These are phyloP conservation scores for Nitzschia sp. DNA, from an alignment of 108 stramenopile species.

Conservation along the genomic window DNA sequence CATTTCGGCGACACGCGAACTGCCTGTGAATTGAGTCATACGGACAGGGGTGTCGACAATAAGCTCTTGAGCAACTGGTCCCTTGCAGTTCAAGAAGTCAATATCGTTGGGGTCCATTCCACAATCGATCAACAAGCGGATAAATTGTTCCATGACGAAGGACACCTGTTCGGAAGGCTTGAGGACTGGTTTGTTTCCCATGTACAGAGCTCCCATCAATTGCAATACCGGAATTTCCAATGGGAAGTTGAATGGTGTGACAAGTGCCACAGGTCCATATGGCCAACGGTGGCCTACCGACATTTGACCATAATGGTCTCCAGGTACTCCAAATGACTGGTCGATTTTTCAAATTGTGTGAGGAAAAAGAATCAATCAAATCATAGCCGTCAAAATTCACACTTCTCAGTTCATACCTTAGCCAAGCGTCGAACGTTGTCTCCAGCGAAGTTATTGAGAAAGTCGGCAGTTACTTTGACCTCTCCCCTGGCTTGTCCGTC, in stretches of 20 bases:
- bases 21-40: conserved; percentile 96
- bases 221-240: conserved; percentile 95
- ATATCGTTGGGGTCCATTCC: conserved; percentile 89
- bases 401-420: conserved; percentile 19
- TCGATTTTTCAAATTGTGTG: neutral
- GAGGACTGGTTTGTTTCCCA: conserved; percentile 96
- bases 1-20: conserved; percentile 81
- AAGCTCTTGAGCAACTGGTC: conserved; percentile 83
- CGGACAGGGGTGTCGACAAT: conserved; percentile 80
- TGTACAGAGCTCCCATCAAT: conserved; percentile 95
- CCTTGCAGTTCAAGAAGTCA: conserved; percentile 91
- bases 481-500: conserved; percentile 91
- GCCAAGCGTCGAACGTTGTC: conserved; percentile 93
- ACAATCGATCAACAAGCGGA: conserved; percentile 87
- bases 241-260: conserved; percentile 97
- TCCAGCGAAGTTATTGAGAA: conserved; percentile 88
- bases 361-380: too few relatives aligned
- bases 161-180: conserved; percentile 87
- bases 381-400: too few relatives aligned
- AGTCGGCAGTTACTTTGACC: conserved; percentile 79
- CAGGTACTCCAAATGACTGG: conserved; percentile 80
- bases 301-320: conserved; percentile 95
- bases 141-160: conserved; percentile 93
- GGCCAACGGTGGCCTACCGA: conserved; percentile 94
- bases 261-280: conserved; percentile 91